phyloP scores from a whole-genome alignment of 2,329 filamentous ascomycete species.

The Aspergillus caelatus region DNA sequence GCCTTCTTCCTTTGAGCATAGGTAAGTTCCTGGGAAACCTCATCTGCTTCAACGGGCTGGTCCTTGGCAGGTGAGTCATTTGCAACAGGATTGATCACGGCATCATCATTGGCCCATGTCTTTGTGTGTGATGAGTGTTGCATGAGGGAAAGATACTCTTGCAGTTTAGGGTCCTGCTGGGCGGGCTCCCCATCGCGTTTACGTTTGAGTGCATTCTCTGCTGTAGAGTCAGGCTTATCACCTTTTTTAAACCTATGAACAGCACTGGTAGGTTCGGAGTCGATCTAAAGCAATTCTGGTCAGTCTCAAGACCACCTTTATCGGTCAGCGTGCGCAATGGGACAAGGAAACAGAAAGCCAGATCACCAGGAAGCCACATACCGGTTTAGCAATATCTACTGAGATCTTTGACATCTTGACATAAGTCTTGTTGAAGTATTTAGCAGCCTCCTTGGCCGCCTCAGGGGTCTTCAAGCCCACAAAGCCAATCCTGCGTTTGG shows the following conservation, averaged over 20 bases:
- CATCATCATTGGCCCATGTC: constrained; percentile 62
- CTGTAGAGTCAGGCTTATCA: constrained; percentile 22
- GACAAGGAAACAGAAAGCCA: constrained; percentile 21
- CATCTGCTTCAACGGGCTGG: constrained; percentile 22
- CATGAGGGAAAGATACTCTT: constrained; percentile 86
- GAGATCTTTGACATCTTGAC: constrained; percentile 93
- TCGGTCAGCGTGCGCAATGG: constrained; percentile 40
- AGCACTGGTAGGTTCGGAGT: constrained; percentile 36
- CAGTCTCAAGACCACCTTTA: constrained; percentile 45
- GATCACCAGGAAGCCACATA: constrained; percentile 48
- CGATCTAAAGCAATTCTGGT: constrained; percentile 44
- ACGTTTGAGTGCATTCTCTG: constrained; percentile 41
- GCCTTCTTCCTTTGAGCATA: constrained; percentile 46
- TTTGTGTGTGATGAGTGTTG: constrained; percentile 67
- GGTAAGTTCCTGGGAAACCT: constrained; percentile 37
- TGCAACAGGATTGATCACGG: constrained; percentile 32
- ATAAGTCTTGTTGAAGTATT: constrained; percentile 94
- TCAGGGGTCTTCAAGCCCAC: constrained; percentile 86
- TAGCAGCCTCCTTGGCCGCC: constrained; percentile 79
- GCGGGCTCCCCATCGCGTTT: constrained; percentile 58
- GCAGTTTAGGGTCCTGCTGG: constrained; percentile 74
- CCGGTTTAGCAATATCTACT: constrained; percentile 84
- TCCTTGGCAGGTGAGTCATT: constrained; percentile 24
- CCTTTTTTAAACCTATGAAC: constrained; percentile 27
- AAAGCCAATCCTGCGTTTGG: constrained; percentile 89